phyloP scores from a whole-genome alignment of 768 basidiomycete species.

The Lentinula aciculospora region DNA sequence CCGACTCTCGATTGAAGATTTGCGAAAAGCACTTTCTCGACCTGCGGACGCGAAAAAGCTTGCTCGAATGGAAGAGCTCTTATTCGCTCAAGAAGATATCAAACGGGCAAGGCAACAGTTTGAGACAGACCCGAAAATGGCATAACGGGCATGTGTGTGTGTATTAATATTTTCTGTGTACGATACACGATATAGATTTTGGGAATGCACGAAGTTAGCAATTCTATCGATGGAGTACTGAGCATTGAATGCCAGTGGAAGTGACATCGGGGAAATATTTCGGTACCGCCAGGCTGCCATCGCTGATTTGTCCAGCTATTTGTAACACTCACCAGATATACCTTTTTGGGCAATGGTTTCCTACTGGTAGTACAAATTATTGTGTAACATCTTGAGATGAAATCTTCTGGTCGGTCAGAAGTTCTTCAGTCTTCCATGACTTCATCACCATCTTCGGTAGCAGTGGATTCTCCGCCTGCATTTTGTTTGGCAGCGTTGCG shows the following conservation, averaged over 20 bases:
- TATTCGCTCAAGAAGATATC: constrained; percentile 94
- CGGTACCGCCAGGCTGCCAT: background rate
- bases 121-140: constrained; percentile 22
- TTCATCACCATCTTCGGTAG: constrained; percentile 32
- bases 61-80: constrained; percentile 84
- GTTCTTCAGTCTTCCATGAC: constrained; percentile 59
- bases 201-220: background rate
- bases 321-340: background rate
- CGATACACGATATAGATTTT: background rate
- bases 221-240: background rate
- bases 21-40: constrained; percentile 72
- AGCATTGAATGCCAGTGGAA: background rate
- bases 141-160: background rate
- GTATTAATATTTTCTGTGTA: background rate
- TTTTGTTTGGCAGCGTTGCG: constrained; percentile 31
- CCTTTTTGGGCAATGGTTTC: background rate
- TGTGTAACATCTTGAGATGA: background rate
- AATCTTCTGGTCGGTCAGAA: background rate
- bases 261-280: background rate
- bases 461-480: constrained; percentile 18
- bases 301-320: background rate
- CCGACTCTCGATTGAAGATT: constrained; percentile 81
- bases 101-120: constrained; percentile 83
- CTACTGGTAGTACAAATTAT: background rate
- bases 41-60: constrained; percentile 91